Evolutionary conservation across 768 basidiomycete species (phyloP), one percentile per base, ranked within the genome.

Genomic region (Suillus plorans): DNA sequence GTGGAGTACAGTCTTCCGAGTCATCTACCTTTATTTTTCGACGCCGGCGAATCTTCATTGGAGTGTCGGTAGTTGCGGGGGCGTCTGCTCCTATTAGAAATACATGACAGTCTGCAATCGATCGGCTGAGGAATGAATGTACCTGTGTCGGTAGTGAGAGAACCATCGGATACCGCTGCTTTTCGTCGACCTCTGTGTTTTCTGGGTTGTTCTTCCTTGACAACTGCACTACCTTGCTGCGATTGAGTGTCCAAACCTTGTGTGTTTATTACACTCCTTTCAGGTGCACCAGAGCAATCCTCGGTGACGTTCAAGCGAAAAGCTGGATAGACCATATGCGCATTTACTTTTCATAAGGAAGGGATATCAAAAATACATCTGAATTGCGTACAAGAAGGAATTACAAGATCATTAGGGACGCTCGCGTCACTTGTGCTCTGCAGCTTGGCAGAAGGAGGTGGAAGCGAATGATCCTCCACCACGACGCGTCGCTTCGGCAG

Each of bases 401-500:
- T 28, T 59, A 42, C 28, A 42, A 42, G 58, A 42, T 59, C 58
- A 42, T 44, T 59, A 59, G 25, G 28, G 41, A 59, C 41, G 6
- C 18, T 59, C 18, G 39, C 10, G 16, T 42, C 41, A 28, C 39
- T 20, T 42, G 25, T 25, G 58, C 58, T 42, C 41, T 42, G 58
- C 18, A 59, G 25, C 28, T 59, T 59, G 39, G 39, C 25, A 31
- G 25, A 58, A 58, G 39, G 18, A 59, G 58, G 18, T 6, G 7
- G 10, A 20, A 59, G 58, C 6, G 25, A 42, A 42, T 20, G 58
- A 18, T 42, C 58, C 28, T 42, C 14, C 18, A 6, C 18, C 18
- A 25, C 39, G 28, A 80, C 60, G 69, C 76, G 82, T 41, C 72
- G 69, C 28, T 78, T 77, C 14, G 91, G 91, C 6, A 93, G 80